Base-by-base conservation (phyloP, 345 rosid species). In the Turritis glabra region DNA sequence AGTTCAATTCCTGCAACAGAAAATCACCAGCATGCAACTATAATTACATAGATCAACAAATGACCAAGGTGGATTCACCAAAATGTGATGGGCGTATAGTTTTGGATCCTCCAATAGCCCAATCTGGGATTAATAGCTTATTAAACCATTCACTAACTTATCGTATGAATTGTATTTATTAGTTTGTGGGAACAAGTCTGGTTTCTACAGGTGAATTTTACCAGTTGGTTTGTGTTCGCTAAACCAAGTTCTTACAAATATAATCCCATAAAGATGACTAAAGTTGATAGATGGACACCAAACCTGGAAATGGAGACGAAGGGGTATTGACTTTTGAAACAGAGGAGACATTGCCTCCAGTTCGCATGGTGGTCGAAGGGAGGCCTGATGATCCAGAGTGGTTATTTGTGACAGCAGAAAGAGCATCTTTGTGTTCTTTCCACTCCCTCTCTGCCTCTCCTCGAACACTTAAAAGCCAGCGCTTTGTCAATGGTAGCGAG, bases 331-430 rank as follows among this genome's bases (percentile, higher is more conserved):
- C 80, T 73, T 80, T 72, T 19, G 75, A 71, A 60, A 78, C 77
- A 52, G 83, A 73, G 66, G 78, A 38, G 66, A 86, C 75, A 78
- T 77, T 81, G 76, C 97, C 96, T 35, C 98, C 97, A 26, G 93
- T 86, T 80, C 87, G 88, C 48, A 93, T 87, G 17, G 82, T 73
- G 47, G 89, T 71, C 9, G 89, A 76, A 73, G 95, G 89, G 60
- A 79, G 82, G 29, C 73, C 84, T 23, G 88, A 84, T 41, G 89
- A 78, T 64, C 78, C 80, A 48, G 82, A n/a, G 48, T 51, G 38
- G 55, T 86, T 63, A 57, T 67, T 55, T 66, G 72, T 52, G 22
- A 67, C 82, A 68, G 78, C 79, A 23, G 87, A 85, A 25, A 88
- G 75, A 65, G 81, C 81, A 76, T 75, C 84, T 19, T 8, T 76